Evolutionary conservation across 345 rosid genomes (phyloP).

Genomic region (Murraya koenigii): DNA sequence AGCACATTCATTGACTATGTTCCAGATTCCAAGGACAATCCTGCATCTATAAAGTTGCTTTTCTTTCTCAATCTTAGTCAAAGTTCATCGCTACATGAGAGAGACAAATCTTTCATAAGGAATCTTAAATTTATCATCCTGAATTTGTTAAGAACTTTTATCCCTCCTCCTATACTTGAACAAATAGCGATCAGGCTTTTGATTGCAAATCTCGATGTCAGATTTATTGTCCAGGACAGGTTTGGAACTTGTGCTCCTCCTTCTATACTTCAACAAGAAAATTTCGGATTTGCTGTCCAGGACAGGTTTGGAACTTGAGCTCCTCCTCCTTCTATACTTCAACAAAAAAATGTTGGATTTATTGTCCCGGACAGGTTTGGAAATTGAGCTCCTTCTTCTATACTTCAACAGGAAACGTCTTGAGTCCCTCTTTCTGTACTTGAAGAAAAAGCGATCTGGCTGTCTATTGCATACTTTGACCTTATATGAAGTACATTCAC

Average conservation of each 20-base stretch:
- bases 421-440: slow-evolving; percentile 39
- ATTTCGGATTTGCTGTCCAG: slow-evolving; percentile 1
- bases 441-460: slow-evolving; percentile 32
- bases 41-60: slow-evolving; percentile 5
- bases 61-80: neutral
- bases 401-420: slow-evolving; percentile 34
- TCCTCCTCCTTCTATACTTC: slow-evolving; percentile 35
- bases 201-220: slow-evolving; percentile 1
- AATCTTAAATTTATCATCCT: slow-evolving; percentile 3
- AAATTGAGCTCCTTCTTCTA: slow-evolving; percentile 21
- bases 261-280: slow-evolving; percentile 34
- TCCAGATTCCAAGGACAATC: slow-evolving; percentile 14
- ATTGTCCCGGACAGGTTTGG: neutral
- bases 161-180: slow-evolving; percentile 35
- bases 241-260: slow-evolving; percentile 16
- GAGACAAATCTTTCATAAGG: slow-evolving; percentile 11
- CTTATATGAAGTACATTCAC: slow-evolving; percentile 3
- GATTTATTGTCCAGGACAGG: slow-evolving; percentile 2
- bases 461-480: slow-evolving; percentile 7
- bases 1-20: neutral
- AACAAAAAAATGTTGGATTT: slow-evolving; percentile 18
- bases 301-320: slow-evolving; percentile 5
- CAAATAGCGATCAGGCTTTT: slow-evolving; percentile 29
- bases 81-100: neutral
- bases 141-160: slow-evolving; percentile 12